Evolutionary conservation across 495 filamentous ascomycete species (phyloP), one percentile per base, ranked within the genome.

Genomic region (Chlorociboria aeruginascens): DNA sequence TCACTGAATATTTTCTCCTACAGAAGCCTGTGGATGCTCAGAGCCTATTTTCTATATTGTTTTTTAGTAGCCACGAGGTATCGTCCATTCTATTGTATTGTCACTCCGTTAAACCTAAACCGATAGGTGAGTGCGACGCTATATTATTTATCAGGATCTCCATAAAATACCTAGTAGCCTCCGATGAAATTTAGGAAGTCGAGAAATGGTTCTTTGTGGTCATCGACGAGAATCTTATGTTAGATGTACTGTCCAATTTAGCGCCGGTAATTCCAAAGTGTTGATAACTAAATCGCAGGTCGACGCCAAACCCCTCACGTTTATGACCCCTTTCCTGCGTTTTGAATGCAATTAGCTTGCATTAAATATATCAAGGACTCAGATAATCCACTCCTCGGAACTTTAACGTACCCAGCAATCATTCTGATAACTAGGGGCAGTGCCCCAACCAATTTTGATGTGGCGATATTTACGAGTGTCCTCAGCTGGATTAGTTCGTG

Each of bases 301-400:
- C 20, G 20, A 25, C 20, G 1, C 2, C 20, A 4, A 4, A 25
- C 20, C 20, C 20, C 4, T 25, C 20, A 4, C 20, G 4, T 25
- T 25, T 25, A 4, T 25, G 20, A 4, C 1, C 4, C 20, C 4
- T 4, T 25, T 25, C 20, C 2, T 25, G 1, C 20, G 20, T 25
- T 36, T 36, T 6, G 34, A 36, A 3, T 3, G 11, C 6, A 12
- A 12, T 6, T 36, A 3, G 2, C 46, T 51, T 47, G 58, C 57
- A 13, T 56, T 50, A 51, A 55, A 60, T 25, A 58, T 53, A 17
- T 60, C 60, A n/a, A 58, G 36, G 9, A 53, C 3, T 62, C 59
- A 3, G 43, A 25, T 8, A 62, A 43, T 9, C 29, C 48, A 29
- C 47, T 49, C 3, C 48, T 28, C 34, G 60, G 56, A 8, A 58